Evolutionary conservation across 192 early-diverging fungal species (phyloP).

Genomic region (Cetraspora pellucida): DNA sequence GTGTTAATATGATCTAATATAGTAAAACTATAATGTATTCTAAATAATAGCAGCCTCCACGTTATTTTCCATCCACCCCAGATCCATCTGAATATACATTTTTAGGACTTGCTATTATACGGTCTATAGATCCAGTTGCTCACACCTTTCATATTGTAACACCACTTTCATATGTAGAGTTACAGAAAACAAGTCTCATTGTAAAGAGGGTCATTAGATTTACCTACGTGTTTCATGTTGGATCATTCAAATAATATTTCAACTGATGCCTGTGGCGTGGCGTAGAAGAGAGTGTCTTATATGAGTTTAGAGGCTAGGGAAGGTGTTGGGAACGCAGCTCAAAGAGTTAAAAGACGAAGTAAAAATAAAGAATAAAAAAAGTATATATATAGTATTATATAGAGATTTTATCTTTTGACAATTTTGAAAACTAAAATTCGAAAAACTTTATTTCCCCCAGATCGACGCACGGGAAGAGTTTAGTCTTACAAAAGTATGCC

Average conservation of each 20-base stretch:
- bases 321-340: conserved; percentile 35
- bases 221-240: conserved; percentile 52
- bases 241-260: conserved; percentile 40
- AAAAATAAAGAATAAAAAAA: conserved; percentile 1
- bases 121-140: conserved; percentile 62
- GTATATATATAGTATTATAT: too few species aligned
- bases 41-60: conserved; percentile 36
- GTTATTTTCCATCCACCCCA: conserved; percentile 52
- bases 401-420: too few species aligned
- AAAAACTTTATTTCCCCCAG: too few species aligned
- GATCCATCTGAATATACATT: conserved; percentile 58
- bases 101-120: conserved; percentile 64
- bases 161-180: conserved; percentile 39
- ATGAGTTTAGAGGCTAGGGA: conserved; percentile 45
- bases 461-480: too few species aligned
- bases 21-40: not conserved
- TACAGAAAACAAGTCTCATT: conserved; percentile 47
- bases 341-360: conserved; percentile 17
- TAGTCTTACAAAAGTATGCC: too few species aligned
- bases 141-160: conserved; percentile 63
- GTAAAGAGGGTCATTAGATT: conserved; percentile 58
- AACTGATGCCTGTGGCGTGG: conserved; percentile 45
- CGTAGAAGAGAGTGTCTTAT: conserved; percentile 58
- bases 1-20: not conserved
- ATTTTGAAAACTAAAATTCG: too few species aligned